These are phyloP conservation scores for Termitomyces sp. DNA, from an alignment of 768 basidiomycete species.

Conservation along the genomic window DNA sequence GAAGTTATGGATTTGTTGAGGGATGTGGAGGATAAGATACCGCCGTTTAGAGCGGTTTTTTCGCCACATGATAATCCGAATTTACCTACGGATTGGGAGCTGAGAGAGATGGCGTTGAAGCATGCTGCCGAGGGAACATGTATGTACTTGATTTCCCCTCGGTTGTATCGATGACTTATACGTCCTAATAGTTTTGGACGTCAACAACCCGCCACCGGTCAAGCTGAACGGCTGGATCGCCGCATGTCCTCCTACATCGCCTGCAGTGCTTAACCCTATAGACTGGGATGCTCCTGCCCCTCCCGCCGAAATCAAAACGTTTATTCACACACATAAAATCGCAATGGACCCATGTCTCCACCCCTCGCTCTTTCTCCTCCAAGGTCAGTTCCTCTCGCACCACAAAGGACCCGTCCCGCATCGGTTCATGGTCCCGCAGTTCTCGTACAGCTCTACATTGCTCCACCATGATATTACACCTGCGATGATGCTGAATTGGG, in stretches of 20 bases:
- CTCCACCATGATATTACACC: slow-evolving; percentile 53
- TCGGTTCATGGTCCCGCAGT: slow-evolving; percentile 42
- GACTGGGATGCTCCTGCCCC: slow-evolving; percentile 21
- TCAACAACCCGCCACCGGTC: slow-evolving; percentile 25
- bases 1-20: slow-evolving; percentile 36
- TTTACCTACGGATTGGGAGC: slow-evolving; percentile 31
- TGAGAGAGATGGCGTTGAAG: slow-evolving; percentile 28
- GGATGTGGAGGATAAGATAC: slow-evolving; percentile 37
- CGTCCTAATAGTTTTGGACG: slow-evolving; percentile 24
- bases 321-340: slow-evolving; percentile 41
- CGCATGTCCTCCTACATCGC: slow-evolving; percentile 32
- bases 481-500: slow-evolving; percentile 43
- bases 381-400: slow-evolving; percentile 53
- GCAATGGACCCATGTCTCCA: slow-evolving; percentile 48
- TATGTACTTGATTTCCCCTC: slow-evolving; percentile 17
- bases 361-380: slow-evolving; percentile 32
- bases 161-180: background rate
- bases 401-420: slow-evolving; percentile 40
- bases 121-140: slow-evolving; percentile 35
- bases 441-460: slow-evolving; percentile 43
- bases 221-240: slow-evolving; percentile 35
- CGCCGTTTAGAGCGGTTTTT: slow-evolving; percentile 48
- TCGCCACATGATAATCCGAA: slow-evolving; percentile 49
- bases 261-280: slow-evolving; percentile 25
- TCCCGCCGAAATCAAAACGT: slow-evolving; percentile 26